These are phyloP conservation scores for Cryptomeria japonica DNA, from an alignment of 75 land plant genomes.

Conservation along the genomic window DNA sequence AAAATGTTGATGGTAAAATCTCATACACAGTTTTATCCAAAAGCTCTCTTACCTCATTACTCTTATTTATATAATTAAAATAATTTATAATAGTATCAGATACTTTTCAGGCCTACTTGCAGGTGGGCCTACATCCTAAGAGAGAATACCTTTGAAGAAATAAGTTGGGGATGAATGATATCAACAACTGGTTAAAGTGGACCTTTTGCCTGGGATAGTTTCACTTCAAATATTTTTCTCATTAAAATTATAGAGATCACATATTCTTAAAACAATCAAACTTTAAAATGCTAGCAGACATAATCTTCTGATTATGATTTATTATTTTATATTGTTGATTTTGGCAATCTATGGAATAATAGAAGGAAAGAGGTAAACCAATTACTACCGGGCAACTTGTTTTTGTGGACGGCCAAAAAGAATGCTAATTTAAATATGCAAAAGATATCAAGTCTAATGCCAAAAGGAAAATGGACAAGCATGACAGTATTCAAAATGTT, in stretches of 20 bases:
- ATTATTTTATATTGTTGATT: not conserved
- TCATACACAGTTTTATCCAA: too few species aligned
- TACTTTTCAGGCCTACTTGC: too few species aligned
- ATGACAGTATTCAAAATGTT: not conserved
- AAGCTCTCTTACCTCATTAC: too few species aligned
- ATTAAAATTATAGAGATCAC: not conserved
- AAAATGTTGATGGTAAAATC: too few species aligned
- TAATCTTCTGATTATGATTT: not conserved
- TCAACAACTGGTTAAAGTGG: not conserved
- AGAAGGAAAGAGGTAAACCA: not conserved
- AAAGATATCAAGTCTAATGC: not conserved
- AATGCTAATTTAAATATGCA: slow-evolving; percentile 1
- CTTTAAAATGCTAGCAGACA: not conserved
- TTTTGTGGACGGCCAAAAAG: not conserved
- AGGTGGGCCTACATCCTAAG: too few species aligned
- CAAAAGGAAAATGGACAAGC: not conserved
- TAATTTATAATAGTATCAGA: too few species aligned
- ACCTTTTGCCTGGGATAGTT: too few species aligned
- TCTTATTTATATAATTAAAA: too few species aligned
- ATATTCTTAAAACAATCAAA: not conserved
- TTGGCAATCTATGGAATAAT: not conserved
- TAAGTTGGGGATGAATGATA: not conserved
- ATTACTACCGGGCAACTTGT: not conserved
- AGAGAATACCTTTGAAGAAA: too few species aligned
- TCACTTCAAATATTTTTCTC: not conserved